These are phyloP conservation scores for Plasmodiophora brassicae DNA, from an alignment of 208 protist genomes.

Conservation along the genomic window DNA sequence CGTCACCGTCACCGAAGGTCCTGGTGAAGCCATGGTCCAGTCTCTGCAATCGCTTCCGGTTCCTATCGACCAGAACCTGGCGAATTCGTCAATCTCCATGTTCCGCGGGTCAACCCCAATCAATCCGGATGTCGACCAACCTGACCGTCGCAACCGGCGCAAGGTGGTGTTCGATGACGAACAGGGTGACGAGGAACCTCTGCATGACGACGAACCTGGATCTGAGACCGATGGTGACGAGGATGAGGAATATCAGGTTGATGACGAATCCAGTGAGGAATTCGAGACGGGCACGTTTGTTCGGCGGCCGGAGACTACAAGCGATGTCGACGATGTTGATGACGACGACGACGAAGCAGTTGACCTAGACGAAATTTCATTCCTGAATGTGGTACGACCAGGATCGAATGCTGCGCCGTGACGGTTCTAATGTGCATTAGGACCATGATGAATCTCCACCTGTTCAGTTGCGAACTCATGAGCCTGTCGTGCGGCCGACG, in stretches of 20 bases:
- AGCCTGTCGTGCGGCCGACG: no score
- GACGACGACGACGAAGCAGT: constrained; percentile 44
- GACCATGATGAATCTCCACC: no score
- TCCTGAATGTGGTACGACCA: no score
- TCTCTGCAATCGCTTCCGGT: neutral
- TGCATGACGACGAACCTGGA: neutral
- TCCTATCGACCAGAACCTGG: constrained; percentile 9
- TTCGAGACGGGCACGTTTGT: neutral
- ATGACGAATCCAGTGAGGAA: constrained; percentile 54
- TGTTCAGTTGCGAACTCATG: no score
- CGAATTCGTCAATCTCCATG: neutral
- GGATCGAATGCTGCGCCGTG: no score
- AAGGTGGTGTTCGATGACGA: constrained; percentile 32
- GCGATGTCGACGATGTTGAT: constrained; percentile 63
- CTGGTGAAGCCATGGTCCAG: constrained; percentile 3
- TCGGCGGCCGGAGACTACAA: neutral
- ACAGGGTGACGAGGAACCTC: neutral
- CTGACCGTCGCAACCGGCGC: neutral
- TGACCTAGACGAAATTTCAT: neutral
- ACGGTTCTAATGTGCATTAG: no score
- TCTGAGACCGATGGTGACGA: constrained; percentile 52
- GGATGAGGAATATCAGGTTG: constrained; percentile 65
- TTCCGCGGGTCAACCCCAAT: neutral
- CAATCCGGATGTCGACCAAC: neutral
- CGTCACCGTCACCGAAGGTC: neutral